Percentiles rank a stretch among this genome's conserved stretches.
Evolutionary conservation across 2,329 filamentous ascomycete species (phyloP).

Genomic region (Penicillium sp.): DNA sequence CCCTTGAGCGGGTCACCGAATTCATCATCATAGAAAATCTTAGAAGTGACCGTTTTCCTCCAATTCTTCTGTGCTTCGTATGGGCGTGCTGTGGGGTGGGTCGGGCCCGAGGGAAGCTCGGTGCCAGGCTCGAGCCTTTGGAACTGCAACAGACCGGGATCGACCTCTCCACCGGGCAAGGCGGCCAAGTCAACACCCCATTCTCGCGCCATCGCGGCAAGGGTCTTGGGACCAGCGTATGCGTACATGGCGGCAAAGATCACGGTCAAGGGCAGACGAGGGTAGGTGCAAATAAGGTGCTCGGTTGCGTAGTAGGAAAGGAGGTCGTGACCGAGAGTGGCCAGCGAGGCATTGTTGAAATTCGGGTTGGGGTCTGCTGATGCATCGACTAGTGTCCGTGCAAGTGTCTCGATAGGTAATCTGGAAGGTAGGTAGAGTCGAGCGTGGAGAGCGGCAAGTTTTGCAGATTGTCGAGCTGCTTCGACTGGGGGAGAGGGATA

Average conservation of each 20-base stretch:
- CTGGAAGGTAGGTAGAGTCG: slow-evolving; percentile 77
- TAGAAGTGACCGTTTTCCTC: slow-evolving; percentile 70
- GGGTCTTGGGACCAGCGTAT: slow-evolving; percentile 72
- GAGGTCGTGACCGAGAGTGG: slow-evolving; percentile 76
- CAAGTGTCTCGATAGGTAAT: slow-evolving; percentile 81
- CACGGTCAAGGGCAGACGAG: slow-evolving; percentile 84
- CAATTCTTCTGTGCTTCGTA: slow-evolving; percentile 56
- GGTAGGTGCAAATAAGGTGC: slow-evolving; percentile 82
- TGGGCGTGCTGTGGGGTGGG: slow-evolving; percentile 42
- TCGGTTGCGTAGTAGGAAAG: slow-evolving; percentile 88
- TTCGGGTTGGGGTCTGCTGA: slow-evolving; percentile 75
- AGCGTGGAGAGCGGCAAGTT: slow-evolving; percentile 88
- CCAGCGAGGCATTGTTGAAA: slow-evolving; percentile 87
- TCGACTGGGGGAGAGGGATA: slow-evolving; percentile 71
- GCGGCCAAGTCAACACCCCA: slow-evolving; percentile 93
- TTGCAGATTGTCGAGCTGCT: slow-evolving; percentile 70
- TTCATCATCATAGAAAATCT: slow-evolving; percentile 77
- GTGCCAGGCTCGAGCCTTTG: slow-evolving; percentile 48
- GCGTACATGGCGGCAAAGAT: slow-evolving; percentile 82
- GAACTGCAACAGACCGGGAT: slow-evolving; percentile 87
- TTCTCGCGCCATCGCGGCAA: slow-evolving; percentile 70
- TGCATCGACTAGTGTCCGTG: slow-evolving; percentile 77
- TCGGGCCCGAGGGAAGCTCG: slow-evolving; percentile 38
- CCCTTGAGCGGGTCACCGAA: slow-evolving; percentile 66
- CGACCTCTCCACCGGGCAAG: slow-evolving; percentile 83